Evolutionary conservation across 495 filamentous ascomycete genomes (phyloP), one percentile per base, ranked within the genome.

Genomic region (Cetradonia linearis): DNA sequence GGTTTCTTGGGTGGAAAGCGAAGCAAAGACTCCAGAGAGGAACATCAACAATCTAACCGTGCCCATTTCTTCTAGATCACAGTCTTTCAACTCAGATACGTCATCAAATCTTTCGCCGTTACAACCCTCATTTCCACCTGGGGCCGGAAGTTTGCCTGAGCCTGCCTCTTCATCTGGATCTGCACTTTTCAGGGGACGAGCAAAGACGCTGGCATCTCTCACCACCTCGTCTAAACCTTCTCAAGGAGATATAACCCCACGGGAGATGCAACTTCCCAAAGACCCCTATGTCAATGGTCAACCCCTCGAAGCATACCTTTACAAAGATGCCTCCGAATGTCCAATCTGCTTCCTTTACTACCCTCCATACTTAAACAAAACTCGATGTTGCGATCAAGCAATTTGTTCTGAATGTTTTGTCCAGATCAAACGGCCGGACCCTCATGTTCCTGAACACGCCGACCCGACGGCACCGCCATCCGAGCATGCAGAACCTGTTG

Each of bases 391-490:
- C 70, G 92, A 95, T 67, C 93, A 98, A 69, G 79, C 89, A 7
- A 97, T 98, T 59, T 98, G 93, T 75, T 97, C 93, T 50, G 93
- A 98, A 74, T 98, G 93, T 70, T 98, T 98, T 66, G 94, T 98
- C 10, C 93, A 98, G 69, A 98, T 98, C 69, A 98, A 95, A 75
- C 83, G 93, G 28, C 89, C 92, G 10, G 93, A 98, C 66, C 93
- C 93, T 16, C 93, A 98, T 73, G 86, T 89, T 46, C 93, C 93
- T 13, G 93, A 98, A 70, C 89, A 95, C 59, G 79, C 80, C 7
- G 80, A 83, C 48, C 70, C 80, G 9, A 65, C 72, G 63, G 50
- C 74, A 23, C 44, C 61, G 23, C 49, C 34, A 44, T 70, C 70
- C 31, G 62, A 69, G 28, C 46, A 73, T 18, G 73, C 73, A 36